phyloP scores from a whole-genome alignment of 2,329 filamentous ascomycete genomes.

The Sclerotinia borealis region DNA sequence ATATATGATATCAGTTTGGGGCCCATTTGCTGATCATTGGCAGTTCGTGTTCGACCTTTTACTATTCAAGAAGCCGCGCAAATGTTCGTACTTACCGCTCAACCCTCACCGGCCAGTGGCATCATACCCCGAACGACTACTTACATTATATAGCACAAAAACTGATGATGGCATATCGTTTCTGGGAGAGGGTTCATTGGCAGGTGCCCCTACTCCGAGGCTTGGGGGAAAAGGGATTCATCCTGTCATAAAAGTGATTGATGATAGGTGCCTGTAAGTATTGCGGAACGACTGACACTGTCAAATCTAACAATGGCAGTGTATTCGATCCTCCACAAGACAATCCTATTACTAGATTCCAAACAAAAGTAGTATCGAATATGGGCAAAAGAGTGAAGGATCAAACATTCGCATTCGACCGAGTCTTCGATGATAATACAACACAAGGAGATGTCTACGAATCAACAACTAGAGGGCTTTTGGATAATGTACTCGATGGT shows the following conservation, averaged over 20 bases:
- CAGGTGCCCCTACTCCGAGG: constrained; percentile 78
- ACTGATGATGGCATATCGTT: constrained; percentile 83
- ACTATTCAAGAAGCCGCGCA: constrained; percentile 93
- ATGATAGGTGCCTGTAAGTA: constrained; percentile 81
- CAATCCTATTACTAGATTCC: constrained; percentile 82
- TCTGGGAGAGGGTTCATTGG: constrained; percentile 92
- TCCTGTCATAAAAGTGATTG: constrained; percentile 90
- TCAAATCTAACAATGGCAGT: constrained; percentile 41
- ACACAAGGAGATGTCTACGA: constrained; percentile 93
- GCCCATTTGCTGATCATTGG: constrained; percentile 16
- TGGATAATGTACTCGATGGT: constrained; percentile 92
- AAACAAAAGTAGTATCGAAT: constrained; percentile 67
- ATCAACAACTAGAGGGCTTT: constrained; percentile 77
- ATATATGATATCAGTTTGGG: neutral
- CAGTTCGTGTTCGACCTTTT: constrained; percentile 65
- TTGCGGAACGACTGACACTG: neutral
- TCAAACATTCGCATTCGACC: constrained; percentile 94
- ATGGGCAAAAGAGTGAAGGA: constrained; percentile 92
- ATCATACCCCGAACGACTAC: neutral
- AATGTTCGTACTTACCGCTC: constrained; percentile 45
- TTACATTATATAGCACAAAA: constrained; percentile 36
- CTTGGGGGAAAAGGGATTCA: constrained; percentile 80
- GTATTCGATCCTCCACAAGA: constrained; percentile 97
- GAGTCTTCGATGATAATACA: constrained; percentile 93
- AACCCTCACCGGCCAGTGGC: neutral